phyloP scores from a whole-genome alignment of 2,329 filamentous ascomycete species.

The Aspergillus calidoustus region DNA sequence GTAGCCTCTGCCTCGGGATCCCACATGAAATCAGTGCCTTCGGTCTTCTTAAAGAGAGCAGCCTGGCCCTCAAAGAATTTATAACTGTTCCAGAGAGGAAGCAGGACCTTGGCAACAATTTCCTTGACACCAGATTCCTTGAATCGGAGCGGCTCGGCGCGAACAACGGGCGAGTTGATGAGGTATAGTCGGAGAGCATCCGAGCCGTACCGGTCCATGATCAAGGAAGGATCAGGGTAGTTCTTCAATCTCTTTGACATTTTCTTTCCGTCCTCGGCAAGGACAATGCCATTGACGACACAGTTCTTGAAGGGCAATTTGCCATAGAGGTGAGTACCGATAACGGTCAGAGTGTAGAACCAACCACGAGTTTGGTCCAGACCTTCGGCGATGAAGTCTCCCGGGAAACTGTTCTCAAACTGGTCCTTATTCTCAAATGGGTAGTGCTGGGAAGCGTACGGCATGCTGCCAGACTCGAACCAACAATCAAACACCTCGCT shows the following conservation, averaged over 20 bases:
- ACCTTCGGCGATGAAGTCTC: constrained; percentile 92
- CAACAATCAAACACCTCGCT: constrained; percentile 96
- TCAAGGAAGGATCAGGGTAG: constrained; percentile 82
- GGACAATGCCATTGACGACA: constrained; percentile 92
- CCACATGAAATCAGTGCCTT: constrained; percentile 76
- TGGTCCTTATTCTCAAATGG: constrained; percentile 86
- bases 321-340: constrained; percentile 86
- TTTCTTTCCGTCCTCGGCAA: constrained; percentile 95
- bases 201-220: constrained; percentile 87
- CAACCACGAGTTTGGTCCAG: constrained; percentile 93
- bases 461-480: constrained; percentile 97
- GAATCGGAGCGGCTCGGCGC: constrained; percentile 87
- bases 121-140: constrained; percentile 93
- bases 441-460: constrained; percentile 87
- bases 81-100: constrained; percentile 95
- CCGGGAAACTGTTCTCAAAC: constrained; percentile 81
- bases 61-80: constrained; percentile 95
- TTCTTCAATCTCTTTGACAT: constrained; percentile 98
- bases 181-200: constrained; percentile 93
- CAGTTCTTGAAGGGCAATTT: constrained; percentile 90
- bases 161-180: constrained; percentile 94
- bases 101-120: constrained; percentile 86
- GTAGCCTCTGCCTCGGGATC: constrained; percentile 74
- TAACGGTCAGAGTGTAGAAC: constrained; percentile 91
- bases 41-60: constrained; percentile 81